A percentile compares a stretch with the other conserved stretches of the same genome.
phyloP scores from a whole-genome alignment of 2,329 filamentous ascomycete species.

The Lecanicillium sp. region DNA sequence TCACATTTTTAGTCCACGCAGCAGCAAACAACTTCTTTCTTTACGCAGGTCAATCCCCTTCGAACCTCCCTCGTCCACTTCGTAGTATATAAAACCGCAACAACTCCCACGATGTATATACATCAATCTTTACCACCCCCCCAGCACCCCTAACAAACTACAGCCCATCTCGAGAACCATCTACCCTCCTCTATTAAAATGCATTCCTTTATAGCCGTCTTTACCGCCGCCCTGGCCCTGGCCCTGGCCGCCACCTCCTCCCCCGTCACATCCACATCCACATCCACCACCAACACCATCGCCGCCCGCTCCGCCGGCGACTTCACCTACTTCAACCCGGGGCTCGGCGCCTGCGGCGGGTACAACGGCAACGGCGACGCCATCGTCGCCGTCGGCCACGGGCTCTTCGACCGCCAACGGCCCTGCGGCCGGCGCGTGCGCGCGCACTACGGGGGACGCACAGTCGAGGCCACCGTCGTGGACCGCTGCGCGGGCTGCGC shows the following conservation, averaged over 20 bases:
- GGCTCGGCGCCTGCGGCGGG: constrained; percentile 63
- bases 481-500: constrained; percentile 55
- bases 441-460: constrained; percentile 40
- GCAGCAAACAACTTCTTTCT: too few relatives aligned
- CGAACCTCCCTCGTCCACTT: too few relatives aligned
- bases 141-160: too few relatives aligned
- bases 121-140: too few relatives aligned
- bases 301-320: constrained; percentile 12
- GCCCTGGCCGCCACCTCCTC: constrained; percentile 12
- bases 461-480: constrained; percentile 58
- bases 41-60: too few relatives aligned
- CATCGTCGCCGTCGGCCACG: constrained; percentile 61
- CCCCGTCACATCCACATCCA: too few relatives aligned
- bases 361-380: constrained; percentile 47
- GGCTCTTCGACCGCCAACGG: constrained; percentile 57
- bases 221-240: constrained; percentile 17
- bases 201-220: too few relatives aligned
- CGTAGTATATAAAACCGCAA: too few relatives aligned
- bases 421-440: constrained; percentile 61
- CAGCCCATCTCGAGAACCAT: too few relatives aligned
- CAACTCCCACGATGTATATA: too few relatives aligned
- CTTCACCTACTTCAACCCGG: constrained; percentile 53
- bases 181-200: too few relatives aligned
- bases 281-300: constrained; percentile 2
- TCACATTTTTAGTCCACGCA: too few relatives aligned